These are phyloP conservation scores for Poa annua DNA, from an alignment of 176 grass and related monocot species.

Conservation along the genomic window DNA sequence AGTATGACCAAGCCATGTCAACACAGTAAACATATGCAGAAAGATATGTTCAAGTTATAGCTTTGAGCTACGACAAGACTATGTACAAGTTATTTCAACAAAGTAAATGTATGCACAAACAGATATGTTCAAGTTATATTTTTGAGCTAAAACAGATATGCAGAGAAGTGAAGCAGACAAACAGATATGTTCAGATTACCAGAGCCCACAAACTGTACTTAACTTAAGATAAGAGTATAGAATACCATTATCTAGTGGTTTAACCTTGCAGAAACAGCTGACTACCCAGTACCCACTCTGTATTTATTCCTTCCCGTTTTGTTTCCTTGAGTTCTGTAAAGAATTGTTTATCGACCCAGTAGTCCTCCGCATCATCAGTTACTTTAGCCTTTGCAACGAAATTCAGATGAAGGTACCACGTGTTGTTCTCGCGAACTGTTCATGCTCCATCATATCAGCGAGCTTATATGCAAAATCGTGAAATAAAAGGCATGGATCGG, in stretches of 20 bases:
- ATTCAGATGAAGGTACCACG: neutral
- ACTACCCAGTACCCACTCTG: too few relatives aligned
- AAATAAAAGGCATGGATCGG: neutral
- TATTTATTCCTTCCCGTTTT: too few relatives aligned
- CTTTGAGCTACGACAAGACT: neutral
- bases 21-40: neutral
- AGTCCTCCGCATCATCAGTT: neutral
- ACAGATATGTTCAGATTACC: neutral
- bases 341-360: neutral
- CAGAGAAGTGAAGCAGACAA: neutral
- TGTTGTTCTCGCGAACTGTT: neutral
- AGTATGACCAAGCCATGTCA: neutral
- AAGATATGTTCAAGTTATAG: neutral
- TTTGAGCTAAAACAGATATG: neutral
- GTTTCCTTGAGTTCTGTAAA: too few relatives aligned
- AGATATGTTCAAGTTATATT: neutral
- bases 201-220: neutral
- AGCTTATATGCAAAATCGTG: neutral
- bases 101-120: neutral
- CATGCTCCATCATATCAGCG: neutral
- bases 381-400: neutral
- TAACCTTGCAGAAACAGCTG: neutral
- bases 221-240: neutral
- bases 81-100: neutral
- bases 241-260: neutral